Percentiles rank a stretch among this genome's conserved stretches.
phyloP scores from a whole-genome alignment of 2,329 filamentous ascomycete species.

The Thelonectria discophora region DNA sequence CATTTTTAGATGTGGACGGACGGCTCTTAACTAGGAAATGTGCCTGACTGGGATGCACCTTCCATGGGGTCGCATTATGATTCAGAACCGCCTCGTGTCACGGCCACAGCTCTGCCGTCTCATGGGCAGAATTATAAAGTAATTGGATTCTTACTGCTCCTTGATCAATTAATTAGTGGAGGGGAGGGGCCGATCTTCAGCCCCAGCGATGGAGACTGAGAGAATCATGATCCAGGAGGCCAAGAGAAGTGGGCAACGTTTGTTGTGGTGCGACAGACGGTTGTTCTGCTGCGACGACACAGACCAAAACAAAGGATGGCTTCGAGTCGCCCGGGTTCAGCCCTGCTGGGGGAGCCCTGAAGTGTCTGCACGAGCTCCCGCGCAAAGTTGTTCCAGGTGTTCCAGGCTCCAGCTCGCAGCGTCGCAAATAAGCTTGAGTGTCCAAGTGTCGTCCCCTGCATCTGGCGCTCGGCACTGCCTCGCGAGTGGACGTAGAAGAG shows the following conservation, averaged over 20 bases:
- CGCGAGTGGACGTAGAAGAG: constrained; percentile 5
- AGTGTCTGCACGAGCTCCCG: background rate
- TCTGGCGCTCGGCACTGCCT: constrained; percentile 20
- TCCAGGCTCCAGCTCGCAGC: background rate
- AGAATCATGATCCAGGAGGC: background rate
- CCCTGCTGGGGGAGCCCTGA: background rate
- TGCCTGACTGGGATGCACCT: background rate
- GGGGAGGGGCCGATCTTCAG: background rate
- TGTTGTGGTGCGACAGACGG: background rate
- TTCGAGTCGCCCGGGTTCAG: background rate
- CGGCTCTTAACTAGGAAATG: background rate
- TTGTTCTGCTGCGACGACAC: background rate
- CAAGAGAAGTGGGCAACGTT: background rate
- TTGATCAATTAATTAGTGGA: background rate
- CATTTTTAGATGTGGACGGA: constrained; percentile 17
- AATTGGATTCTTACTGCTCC: background rate
- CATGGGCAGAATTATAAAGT: background rate
- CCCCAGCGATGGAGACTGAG: background rate
- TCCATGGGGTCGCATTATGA: background rate
- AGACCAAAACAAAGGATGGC: background rate
- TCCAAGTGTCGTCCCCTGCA: background rate
- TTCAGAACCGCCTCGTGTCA: background rate
- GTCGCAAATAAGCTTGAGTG: background rate
- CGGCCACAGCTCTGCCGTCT: background rate
- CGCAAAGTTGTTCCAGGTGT: background rate